Evolutionary conservation across 2,329 filamentous ascomycete genomes (phyloP), one percentile per base, ranked within the genome.

Genomic region (Sporothrix sp.): DNA sequence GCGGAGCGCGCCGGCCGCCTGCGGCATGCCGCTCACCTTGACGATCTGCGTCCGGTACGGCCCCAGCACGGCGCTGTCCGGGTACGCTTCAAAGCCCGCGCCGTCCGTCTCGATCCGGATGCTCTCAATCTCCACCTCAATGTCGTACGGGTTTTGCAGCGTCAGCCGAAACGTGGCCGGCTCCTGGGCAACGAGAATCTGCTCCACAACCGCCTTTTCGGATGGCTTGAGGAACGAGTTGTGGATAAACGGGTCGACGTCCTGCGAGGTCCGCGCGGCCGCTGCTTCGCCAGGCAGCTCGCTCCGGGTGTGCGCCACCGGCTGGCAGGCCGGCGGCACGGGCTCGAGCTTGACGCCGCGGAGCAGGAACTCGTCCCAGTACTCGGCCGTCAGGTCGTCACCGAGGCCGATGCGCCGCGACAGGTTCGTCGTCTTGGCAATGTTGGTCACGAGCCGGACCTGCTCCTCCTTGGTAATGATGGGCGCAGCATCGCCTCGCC

Each of bases 291-390:
- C 75, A 0, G 76, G 74, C 13, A 81, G 65, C 14, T 75, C 70
- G 50, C 68, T 75, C 54, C 71, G 77, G 2, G 74, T 71, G 60
- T 89, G 85, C 6, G 83, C 74, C 47, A 87, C 76, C 0, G 87
- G 83, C 14, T 76, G 75, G 57, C 78, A 75, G 10, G 75, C 74
- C 37, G 71, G 67, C 9, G 81, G 71, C 33, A 79, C 65, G 21
- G 84, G 72, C 46, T 89, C 79, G 38, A 95, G 70, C 50, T 82
- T 78, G 58, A 95, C 71, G 56, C 81, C 81, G 45, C 93, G 82
- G 42, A 98, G 76, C 8, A 98, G 72, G 59, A 97, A 97, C 61
- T 95, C 88, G 64, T 98, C 93, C 93, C 93, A 98, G 63, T 96
- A 98, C 58, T 93, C 85, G 6, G 88, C 89, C 48, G 81, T 75